A percentile compares a stretch with the other conserved stretches of the same genome.
These are phyloP conservation scores for Neurospora terricola DNA, from an alignment of 495 filamentous ascomycete genomes.

Conservation along the genomic window DNA sequence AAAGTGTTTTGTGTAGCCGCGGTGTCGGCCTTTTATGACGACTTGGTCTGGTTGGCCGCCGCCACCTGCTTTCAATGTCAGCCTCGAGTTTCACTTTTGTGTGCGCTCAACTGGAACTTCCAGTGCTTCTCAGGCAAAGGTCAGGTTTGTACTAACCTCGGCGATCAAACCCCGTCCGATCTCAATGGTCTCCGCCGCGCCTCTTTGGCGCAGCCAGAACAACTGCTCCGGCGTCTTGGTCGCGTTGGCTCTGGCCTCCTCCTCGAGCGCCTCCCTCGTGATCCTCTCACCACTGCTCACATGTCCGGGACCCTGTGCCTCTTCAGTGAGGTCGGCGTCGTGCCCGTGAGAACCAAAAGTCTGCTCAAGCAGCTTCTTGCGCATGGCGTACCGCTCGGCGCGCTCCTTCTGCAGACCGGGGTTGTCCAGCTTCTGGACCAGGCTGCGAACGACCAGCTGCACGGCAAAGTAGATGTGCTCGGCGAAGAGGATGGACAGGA, in stretches of 20 bases:
- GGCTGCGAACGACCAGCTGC: conserved; percentile 56
- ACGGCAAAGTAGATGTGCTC: conserved; percentile 78
- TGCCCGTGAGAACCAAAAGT: conserved; percentile 20
- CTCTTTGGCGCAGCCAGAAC: conserved; percentile 35
- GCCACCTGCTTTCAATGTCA: neutral
- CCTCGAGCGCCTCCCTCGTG: conserved; percentile 39
- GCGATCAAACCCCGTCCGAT: conserved; percentile 23
- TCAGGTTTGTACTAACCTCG: conserved; percentile 3
- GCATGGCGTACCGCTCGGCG: conserved; percentile 60
- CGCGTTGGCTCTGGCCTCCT: conserved; percentile 56
- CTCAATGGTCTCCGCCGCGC: conserved; percentile 29
- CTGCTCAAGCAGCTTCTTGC: conserved; percentile 63
- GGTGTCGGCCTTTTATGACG: neutral
- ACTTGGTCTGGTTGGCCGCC: conserved; percentile 13
- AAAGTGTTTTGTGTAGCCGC: neutral
- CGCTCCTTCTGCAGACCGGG: conserved; percentile 77
- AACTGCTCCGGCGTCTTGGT: conserved; percentile 44
- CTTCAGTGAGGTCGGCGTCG: conserved; percentile 16
- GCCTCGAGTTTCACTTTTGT: neutral
- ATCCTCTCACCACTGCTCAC: conserved; percentile 37
- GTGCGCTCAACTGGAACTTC: neutral
- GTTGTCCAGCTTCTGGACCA: conserved; percentile 70
- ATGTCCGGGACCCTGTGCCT: conserved; percentile 13
- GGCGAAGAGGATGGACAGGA: conserved; percentile 74
- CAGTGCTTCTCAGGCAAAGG: neutral